Evolutionary conservation across 2,329 filamentous ascomycete species (phyloP).

Genomic region (Xylaria hypoxylon): DNA sequence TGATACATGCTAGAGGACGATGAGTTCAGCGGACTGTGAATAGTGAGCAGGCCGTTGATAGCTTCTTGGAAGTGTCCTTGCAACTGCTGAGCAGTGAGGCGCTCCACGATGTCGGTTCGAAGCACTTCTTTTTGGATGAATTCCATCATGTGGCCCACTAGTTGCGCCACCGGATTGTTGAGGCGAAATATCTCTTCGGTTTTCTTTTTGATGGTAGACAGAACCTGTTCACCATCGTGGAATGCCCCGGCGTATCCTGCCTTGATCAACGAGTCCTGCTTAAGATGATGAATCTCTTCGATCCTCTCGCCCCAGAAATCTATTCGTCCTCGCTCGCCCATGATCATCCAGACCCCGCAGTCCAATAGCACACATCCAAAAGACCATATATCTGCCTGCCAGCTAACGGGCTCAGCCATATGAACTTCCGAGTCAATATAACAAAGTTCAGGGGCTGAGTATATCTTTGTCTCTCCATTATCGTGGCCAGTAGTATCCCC

Average conservation of each 20-base stretch:
- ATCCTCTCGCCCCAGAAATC: constrained; percentile 9
- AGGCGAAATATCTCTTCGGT: not conserved
- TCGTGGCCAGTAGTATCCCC: not conserved
- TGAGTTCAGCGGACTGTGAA: not conserved
- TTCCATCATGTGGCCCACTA: constrained; percentile 13
- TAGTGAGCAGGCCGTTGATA: not conserved
- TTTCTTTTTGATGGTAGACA: constrained; percentile 7
- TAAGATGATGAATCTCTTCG: not conserved
- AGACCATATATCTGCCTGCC: constrained; percentile 17
- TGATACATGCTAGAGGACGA: not conserved
- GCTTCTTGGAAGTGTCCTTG: constrained; percentile 3
- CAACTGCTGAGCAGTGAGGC: constrained; percentile 26
- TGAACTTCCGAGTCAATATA: not conserved
- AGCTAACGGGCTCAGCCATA: not conserved
- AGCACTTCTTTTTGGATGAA: constrained; percentile 20
- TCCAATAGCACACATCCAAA: constrained; percentile 24
- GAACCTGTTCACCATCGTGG: constrained; percentile 6
- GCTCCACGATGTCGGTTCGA: not conserved
- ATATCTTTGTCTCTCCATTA: constrained; percentile 14
- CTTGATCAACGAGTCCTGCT: not conserved
- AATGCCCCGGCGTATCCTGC: constrained; percentile 20
- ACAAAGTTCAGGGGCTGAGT: constrained; percentile 19
- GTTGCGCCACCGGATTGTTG: not conserved
- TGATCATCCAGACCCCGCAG: constrained; percentile 21
- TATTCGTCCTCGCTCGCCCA: constrained; percentile 14